Evolutionary conservation across 2,329 filamentous ascomycete genomes (phyloP).

Genomic region (Blastomyces gilchristii): DNA sequence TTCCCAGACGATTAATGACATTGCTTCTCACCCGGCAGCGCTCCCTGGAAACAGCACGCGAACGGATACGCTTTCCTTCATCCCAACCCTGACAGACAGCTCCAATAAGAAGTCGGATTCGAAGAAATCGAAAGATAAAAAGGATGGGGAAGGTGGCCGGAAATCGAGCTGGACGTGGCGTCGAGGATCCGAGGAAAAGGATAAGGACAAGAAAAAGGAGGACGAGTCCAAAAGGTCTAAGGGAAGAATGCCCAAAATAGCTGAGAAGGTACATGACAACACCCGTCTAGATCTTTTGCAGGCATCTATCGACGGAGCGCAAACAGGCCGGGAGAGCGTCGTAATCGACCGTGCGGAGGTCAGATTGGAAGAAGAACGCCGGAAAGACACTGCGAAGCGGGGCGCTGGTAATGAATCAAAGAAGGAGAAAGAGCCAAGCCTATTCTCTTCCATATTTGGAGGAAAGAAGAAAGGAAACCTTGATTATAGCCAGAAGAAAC

Average conservation of each 20-base stretch:
- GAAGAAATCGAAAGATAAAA: slow-evolving; percentile 54
- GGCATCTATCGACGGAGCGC: slow-evolving; percentile 62
- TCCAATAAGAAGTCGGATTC: slow-evolving; percentile 54
- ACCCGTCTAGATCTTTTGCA: slow-evolving; percentile 78
- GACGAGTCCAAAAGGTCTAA: slow-evolving; percentile 58
- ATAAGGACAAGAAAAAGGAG: slow-evolving; percentile 47
- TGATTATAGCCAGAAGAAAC: slow-evolving; percentile 61
- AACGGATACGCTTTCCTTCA: slow-evolving; percentile 69
- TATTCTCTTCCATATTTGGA: slow-evolving; percentile 91
- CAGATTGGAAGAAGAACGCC: slow-evolving; percentile 59
- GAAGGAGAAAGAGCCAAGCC: slow-evolving; percentile 75
- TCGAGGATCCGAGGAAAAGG: slow-evolving; percentile 60
- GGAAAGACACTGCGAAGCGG: slow-evolving; percentile 73
- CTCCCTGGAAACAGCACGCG: slow-evolving; percentile 59
- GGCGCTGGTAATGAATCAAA: slow-evolving; percentile 56
- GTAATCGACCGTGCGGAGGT: slow-evolving; percentile 70
- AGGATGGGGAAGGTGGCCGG: slow-evolving; percentile 57
- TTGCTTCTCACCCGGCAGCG: slow-evolving; percentile 55
- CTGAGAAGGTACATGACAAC: slow-evolving; percentile 56
- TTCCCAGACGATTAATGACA: slow-evolving; percentile 51
- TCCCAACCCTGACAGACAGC: slow-evolving; percentile 65
- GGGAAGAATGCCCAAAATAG: slow-evolving; percentile 46
- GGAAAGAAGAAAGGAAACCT: slow-evolving; percentile 77
- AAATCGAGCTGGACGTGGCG: slow-evolving; percentile 72
- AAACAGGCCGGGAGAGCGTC: slow-evolving; percentile 58